Conservation (phyloP, 2,329 filamentous ascomycete genomes). For the Zymoseptoria brevis region DNA sequence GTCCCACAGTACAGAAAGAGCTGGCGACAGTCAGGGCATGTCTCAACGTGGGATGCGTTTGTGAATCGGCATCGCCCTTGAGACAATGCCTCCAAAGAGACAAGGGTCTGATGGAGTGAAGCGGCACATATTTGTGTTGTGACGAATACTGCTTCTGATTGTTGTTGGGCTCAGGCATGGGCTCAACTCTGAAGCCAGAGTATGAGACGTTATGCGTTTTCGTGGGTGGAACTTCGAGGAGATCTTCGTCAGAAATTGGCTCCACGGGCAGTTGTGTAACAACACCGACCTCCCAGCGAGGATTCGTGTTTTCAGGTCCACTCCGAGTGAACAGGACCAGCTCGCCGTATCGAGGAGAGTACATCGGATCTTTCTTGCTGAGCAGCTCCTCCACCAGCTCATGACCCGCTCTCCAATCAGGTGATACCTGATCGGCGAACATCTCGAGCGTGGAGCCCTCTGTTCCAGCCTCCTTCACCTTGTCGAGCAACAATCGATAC, state of each 20-base stretch:
- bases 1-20: conserved; percentile 46
- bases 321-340: conserved; percentile 46
- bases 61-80: conserved; percentile 30
- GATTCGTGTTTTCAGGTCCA: conserved; percentile 27
- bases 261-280: conserved; percentile 46
- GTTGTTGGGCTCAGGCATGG: conserved; percentile 42
- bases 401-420: conserved; percentile 50
- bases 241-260: conserved; percentile 37
- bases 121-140: conserved; percentile 48
- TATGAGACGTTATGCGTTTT: conserved; percentile 38
- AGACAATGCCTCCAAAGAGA: conserved; percentile 46
- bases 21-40: conserved; percentile 48
- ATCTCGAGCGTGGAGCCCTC: conserved; percentile 35
- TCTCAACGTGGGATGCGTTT: conserved; percentile 47
- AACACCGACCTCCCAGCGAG: conserved; percentile 51
- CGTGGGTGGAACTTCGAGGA: conserved; percentile 35
- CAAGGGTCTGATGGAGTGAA: conserved; percentile 50
- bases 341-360: conserved; percentile 49
- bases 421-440: conserved; percentile 43
- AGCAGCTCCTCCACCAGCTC: conserved; percentile 37
- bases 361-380: conserved; percentile 39
- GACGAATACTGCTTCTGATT: conserved; percentile 45
- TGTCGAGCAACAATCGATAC: conserved; percentile 43
- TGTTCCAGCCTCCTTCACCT: conserved; percentile 33
- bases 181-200: conserved; percentile 51